Conservation (phyloP, 2,329 filamentous ascomycete species). For the Trichoderma hamatum region DNA sequence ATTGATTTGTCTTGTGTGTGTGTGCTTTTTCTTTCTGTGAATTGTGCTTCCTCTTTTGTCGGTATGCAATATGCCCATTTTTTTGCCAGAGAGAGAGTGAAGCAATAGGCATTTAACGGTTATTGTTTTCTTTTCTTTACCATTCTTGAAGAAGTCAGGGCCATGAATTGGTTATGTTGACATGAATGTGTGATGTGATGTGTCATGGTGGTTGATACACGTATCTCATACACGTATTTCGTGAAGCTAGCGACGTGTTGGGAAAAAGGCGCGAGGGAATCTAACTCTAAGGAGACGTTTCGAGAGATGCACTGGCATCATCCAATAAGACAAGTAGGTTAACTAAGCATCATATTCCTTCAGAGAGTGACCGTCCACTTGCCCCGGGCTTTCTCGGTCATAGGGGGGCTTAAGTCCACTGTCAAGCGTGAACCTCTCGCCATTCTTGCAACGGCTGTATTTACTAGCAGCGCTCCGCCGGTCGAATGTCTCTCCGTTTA, state of each 20-base stretch:
- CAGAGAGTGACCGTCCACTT: neutral
- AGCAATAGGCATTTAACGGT: neutral
- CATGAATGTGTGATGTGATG: neutral
- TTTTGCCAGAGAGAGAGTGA: slow-evolving; percentile 11
- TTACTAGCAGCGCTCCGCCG: slow-evolving; percentile 1
- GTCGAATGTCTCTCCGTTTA: slow-evolving; percentile 1
- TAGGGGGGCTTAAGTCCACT: neutral
- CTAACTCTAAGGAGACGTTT: neutral
- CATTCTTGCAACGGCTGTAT: neutral
- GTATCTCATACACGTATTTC: neutral
- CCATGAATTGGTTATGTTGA: neutral
- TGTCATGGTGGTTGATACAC: neutral
- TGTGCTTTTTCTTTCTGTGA: neutral
- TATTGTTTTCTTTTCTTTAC: no score
- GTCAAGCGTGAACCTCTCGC: neutral
- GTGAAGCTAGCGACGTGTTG: neutral
- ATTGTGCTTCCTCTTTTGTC: neutral
- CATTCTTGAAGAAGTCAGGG: neutral
- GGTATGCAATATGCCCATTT: slow-evolving; percentile 2
- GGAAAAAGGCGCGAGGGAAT: neutral
- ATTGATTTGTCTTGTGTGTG: neutral
- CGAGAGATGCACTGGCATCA: neutral
- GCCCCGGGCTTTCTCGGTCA: neutral
- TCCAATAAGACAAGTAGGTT: neutral
- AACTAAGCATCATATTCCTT: neutral